phyloP scores from a whole-genome alignment of 1,284 basidiomycete genomes.

The Macrocybe sp. region DNA sequence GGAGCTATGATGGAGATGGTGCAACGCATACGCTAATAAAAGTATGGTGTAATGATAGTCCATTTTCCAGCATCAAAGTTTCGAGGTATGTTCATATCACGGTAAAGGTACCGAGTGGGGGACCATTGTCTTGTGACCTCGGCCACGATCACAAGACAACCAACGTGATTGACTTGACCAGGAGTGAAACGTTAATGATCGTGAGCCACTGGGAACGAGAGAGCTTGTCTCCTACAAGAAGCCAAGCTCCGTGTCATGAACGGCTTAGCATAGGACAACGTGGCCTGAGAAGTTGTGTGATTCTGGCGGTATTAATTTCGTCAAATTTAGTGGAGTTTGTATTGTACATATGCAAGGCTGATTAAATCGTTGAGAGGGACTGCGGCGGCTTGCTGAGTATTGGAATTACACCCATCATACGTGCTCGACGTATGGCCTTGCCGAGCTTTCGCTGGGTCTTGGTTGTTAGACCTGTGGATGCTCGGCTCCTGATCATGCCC shows the following conservation, averaged over 20 bases:
- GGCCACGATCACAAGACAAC: constrained; percentile 16
- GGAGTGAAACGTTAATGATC: too few species aligned
- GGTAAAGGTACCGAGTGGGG: not conserved
- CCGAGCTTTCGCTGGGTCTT: constrained; percentile 78
- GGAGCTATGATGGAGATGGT: constrained; percentile 48
- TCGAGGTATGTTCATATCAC: constrained; percentile 5
- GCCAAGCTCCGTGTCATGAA: too few species aligned
- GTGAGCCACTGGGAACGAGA: too few species aligned
- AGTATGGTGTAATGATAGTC: constrained; percentile 11
- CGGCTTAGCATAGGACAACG: too few species aligned
- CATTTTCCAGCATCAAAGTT: constrained; percentile 2
- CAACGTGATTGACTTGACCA: constrained; percentile 10
- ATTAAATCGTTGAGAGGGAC: not conserved
- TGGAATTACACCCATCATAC: constrained; percentile 90
- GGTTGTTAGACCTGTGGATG: constrained; percentile 73
- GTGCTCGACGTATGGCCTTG: constrained; percentile 88
- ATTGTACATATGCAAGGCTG: not conserved
- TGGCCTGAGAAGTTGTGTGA: too few species aligned
- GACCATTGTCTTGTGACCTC: not conserved
- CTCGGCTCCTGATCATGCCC: constrained; percentile 79
- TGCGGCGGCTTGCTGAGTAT: constrained; percentile 43
- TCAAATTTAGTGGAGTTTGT: too few species aligned
- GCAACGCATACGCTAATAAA: constrained; percentile 8
- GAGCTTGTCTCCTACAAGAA: too few species aligned
- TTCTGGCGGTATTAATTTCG: too few species aligned